A percentile compares a stretch with the other conserved stretches of the same genome.
Conservation (phyloP, 2,329 filamentous ascomycete species). For the Claviceps purpurea region DNA sequence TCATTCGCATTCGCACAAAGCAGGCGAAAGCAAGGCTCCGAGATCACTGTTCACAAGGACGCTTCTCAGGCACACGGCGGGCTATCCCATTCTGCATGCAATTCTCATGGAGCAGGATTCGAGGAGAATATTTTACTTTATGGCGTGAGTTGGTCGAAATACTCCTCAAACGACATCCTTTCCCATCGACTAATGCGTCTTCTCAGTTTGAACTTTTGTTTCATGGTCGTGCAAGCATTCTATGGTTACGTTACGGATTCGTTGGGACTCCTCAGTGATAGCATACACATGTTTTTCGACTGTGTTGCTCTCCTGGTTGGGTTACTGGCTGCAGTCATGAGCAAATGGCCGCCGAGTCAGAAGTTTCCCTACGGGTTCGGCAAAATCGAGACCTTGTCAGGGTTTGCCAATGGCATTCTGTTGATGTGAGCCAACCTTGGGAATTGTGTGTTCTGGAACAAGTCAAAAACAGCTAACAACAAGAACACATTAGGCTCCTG, state of each 20-base stretch:
- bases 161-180: no score
- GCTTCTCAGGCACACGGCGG: conserved; percentile 54
- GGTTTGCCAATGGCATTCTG: conserved; percentile 92
- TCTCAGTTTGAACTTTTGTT: conserved; percentile 72
- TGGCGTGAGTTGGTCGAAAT: conserved; percentile 46
- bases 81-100: conserved; percentile 68
- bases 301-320: conserved; percentile 86
- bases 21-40: conserved; percentile 27
- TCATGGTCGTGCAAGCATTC: conserved; percentile 89
- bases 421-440: conserved; percentile 49
- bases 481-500: conserved; percentile 48
- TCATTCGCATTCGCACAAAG: conserved; percentile 14
- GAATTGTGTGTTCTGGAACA: not conserved
- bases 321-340: conserved; percentile 81
- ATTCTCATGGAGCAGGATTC: conserved; percentile 88
- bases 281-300: conserved; percentile 99
- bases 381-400: conserved; percentile 91
- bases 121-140: conserved; percentile 92
- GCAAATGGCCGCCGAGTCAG: conserved; percentile 86
- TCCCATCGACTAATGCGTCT: not conserved
- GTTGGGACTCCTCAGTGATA: conserved; percentile 87
- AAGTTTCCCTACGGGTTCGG: conserved; percentile 91
- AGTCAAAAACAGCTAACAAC: not conserved
- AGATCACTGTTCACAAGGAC: conserved; percentile 59
- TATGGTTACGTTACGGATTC: conserved; percentile 93